Conservation (phyloP, 139 green algal genomes). For the Nannochloris sp. region DNA sequence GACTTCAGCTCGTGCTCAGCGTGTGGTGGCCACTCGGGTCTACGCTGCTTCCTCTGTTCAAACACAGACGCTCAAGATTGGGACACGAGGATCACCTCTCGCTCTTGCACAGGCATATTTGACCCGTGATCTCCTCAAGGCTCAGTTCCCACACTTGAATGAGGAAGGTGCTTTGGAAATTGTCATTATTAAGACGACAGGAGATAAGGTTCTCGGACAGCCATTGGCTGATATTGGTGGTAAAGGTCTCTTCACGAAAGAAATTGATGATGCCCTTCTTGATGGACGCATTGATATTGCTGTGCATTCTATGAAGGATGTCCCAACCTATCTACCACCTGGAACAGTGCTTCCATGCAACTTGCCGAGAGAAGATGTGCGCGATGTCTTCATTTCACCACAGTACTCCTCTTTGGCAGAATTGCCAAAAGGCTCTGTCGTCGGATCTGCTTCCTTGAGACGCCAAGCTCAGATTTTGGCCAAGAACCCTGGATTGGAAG, state of each 20-base stretch:
- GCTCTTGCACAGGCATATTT: slow-evolving; percentile 97
- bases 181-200: slow-evolving; percentile 98
- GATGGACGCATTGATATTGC: slow-evolving; percentile 92
- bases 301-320: slow-evolving; percentile 99
- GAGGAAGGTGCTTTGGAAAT: slow-evolving; percentile 97
- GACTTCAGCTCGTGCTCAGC: background rate
- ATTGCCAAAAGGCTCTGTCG: slow-evolving; percentile 76
- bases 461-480: slow-evolving; percentile 91
- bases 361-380: slow-evolving; percentile 91
- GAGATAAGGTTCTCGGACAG: slow-evolving; percentile 97
- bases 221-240: slow-evolving; percentile 97
- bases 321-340: slow-evolving; percentile 94
- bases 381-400: slow-evolving; percentile 94
- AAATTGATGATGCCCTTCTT: slow-evolving; percentile 97
- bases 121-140: slow-evolving; percentile 88
- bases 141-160: slow-evolving; percentile 70
- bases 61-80: slow-evolving; percentile 65
- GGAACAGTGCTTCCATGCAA: slow-evolving; percentile 96
- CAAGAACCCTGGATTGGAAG: slow-evolving; percentile 87
- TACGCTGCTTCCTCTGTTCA: slow-evolving; percentile 26
- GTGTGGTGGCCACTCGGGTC: background rate
- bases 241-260: slow-evolving; percentile 99
- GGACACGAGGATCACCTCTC: slow-evolving; percentile 81
- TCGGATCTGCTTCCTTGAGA: slow-evolving; percentile 85
- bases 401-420: slow-evolving; percentile 68